These are phyloP conservation scores for Entomortierella beljakovae DNA, from an alignment of 192 early-diverging fungal species.

Conservation along the genomic window DNA sequence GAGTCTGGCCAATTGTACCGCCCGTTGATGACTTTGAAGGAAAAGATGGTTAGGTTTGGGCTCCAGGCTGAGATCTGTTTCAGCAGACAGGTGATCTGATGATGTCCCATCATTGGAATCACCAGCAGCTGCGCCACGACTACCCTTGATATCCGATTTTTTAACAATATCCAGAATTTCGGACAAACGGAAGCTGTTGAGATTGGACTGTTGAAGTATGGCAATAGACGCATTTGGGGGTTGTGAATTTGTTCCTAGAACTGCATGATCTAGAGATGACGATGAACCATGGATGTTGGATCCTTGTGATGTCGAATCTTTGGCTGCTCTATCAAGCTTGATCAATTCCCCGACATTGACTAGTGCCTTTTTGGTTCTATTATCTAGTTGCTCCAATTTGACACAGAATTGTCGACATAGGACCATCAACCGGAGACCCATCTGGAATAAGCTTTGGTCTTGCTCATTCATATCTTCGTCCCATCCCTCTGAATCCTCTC, in stretches of 20 bases:
- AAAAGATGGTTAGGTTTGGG: slow-evolving; percentile 40
- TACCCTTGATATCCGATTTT: slow-evolving; percentile 13
- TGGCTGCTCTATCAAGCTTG: slow-evolving; percentile 16
- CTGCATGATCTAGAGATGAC: slow-evolving; percentile 9
- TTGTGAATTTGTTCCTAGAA: slow-evolving; percentile 8
- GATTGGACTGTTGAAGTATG: slow-evolving; percentile 60
- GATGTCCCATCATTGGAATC: background rate
- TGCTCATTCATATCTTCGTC: slow-evolving; percentile 57
- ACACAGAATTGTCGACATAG: slow-evolving; percentile 60
- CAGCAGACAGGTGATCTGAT: slow-evolving; percentile 16
- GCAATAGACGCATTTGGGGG: slow-evolving; percentile 54
- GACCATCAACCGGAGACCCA: slow-evolving; percentile 71
- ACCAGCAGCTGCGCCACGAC: slow-evolving; percentile 1
- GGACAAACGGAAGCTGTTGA: slow-evolving; percentile 64
- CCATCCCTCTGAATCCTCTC: slow-evolving; percentile 59
- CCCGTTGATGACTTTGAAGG: slow-evolving; percentile 43
- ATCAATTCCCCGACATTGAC: slow-evolving; percentile 30
- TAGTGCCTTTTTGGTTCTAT: slow-evolving; percentile 43
- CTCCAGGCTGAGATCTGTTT: slow-evolving; percentile 33
- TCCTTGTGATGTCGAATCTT: slow-evolving; percentile 12
- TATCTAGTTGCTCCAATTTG: slow-evolving; percentile 57
- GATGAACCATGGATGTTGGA: slow-evolving; percentile 1
- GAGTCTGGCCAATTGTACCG: slow-evolving; percentile 49
- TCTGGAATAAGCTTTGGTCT: slow-evolving; percentile 75
- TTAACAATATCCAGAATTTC: slow-evolving; percentile 51